phyloP scores from a whole-genome alignment of 208 protist species.

The Leishmania major region DNA sequence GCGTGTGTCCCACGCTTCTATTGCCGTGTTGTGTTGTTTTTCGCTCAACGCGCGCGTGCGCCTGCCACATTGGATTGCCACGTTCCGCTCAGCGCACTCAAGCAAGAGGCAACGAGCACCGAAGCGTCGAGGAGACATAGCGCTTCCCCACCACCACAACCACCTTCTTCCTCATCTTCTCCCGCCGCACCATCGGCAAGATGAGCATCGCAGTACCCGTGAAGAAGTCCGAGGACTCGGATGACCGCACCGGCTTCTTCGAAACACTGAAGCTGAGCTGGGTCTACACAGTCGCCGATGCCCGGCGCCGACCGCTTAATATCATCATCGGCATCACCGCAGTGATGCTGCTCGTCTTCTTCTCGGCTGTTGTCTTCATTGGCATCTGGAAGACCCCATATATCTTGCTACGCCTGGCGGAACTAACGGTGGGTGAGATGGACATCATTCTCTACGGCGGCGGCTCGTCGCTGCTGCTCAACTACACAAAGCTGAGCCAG shows the following conservation, averaged over 20 bases:
- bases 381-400: constrained; percentile 71
- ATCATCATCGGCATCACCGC: constrained; percentile 62
- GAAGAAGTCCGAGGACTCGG: not conserved
- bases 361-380: constrained; percentile 54
- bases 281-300: constrained; percentile 56
- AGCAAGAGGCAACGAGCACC: not conserved
- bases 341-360: constrained; percentile 69
- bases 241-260: constrained; percentile 1
- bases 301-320: constrained; percentile 62
- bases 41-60: not conserved
- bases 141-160: not conserved
- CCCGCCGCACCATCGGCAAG: not conserved
- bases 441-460: constrained; percentile 59
- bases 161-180: not conserved
- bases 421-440: constrained; percentile 71
- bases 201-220: not conserved
- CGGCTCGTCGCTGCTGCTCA: constrained; percentile 35
- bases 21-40: not conserved
- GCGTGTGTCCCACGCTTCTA: no score
- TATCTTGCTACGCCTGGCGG: constrained; percentile 68
- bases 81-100: not conserved
- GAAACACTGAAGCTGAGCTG: constrained; percentile 38
- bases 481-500: constrained; percentile 54
- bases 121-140: not conserved
- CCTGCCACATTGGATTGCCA: no score